Base-by-base conservation (phyloP, 116 monocot genomes). In the Posidonia oceanica region DNA sequence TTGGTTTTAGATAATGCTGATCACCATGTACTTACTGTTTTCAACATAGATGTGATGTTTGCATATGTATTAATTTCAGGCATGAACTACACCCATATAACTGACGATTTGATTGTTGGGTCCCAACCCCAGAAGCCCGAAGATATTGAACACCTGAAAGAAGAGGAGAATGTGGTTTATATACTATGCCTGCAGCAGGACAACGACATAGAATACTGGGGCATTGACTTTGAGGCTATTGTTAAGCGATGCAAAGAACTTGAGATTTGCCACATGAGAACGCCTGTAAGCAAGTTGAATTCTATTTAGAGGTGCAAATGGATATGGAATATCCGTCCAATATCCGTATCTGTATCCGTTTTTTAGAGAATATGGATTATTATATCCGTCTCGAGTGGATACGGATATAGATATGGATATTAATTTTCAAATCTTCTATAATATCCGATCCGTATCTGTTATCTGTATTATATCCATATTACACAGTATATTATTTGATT, bases 111-210 rank as follows among this genome's bases (percentile, higher is more conserved):
- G 56, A 84, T 94, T 56, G 90, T 94, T 71, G 94, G 87, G 0
- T 90, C 94, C n/a, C 94, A 94, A 79, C 94, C 94, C 77, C 94
- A 94, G 72, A 94, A 77, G 68, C 85, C 90, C 56, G 85, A 87
- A 71, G 94, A 94, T 84, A 90, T 94, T 68, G 77, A 85, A 76
- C 87, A 90, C 73, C 77, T 94, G 48, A 87, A 86, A 74, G 78
- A 82, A 14, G 78, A 79, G 52, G 77, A 81, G 74, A 87, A 90
- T 21, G 87, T 94, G 70, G 85, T 82, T 7, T 87, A 85, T 41
- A 94, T 90, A 75, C 80, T 94, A 6, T 94, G 87, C 69, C 80
- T 94, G 67, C 94, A 94, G 68, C 90, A 90, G 75, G 90, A 90
- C 67, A 88, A 78, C 62, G 91, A 94, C 71, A 88, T 84, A 37